Evolutionary conservation across 2,329 filamentous ascomycete species (phyloP).

Genomic region (Fusarium fujikuroi): DNA sequence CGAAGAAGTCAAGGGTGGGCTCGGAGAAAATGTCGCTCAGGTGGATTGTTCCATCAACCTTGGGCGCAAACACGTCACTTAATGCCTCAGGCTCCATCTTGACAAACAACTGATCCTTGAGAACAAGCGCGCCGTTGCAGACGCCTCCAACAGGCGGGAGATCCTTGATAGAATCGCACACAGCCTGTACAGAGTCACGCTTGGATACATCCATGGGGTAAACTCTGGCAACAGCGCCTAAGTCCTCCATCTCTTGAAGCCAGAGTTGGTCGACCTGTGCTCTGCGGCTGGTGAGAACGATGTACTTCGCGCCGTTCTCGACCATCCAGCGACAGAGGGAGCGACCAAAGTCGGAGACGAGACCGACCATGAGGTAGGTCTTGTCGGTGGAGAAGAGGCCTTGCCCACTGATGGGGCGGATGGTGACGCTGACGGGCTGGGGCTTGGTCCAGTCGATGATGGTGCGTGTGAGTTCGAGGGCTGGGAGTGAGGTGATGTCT

Average conservation of each 20-base stretch:
- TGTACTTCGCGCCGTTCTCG: background rate
- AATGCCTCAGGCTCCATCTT: slow-evolving; percentile 1
- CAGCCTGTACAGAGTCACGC: background rate
- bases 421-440: background rate
- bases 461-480: background rate
- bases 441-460: background rate
- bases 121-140: slow-evolving; percentile 1
- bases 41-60: background rate
- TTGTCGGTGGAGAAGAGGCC: background rate
- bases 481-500: background rate
- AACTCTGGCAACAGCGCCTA: background rate
- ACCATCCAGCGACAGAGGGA: background rate
- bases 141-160: background rate
- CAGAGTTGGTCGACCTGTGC: background rate
- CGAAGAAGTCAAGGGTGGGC: background rate
- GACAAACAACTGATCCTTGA: background rate
- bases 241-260: background rate
- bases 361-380: slow-evolving; percentile 6
- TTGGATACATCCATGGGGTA: slow-evolving; percentile 9
- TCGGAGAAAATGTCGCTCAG: background rate
- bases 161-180: background rate
- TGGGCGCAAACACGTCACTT: background rate
- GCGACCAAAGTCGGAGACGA: slow-evolving; percentile 3
- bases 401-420: background rate
- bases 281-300: background rate